A percentile compares a stretch with the other conserved stretches of the same genome.
phyloP scores from a whole-genome alignment of 352 stramenopile genomes.

The Globisporangium polare region DNA sequence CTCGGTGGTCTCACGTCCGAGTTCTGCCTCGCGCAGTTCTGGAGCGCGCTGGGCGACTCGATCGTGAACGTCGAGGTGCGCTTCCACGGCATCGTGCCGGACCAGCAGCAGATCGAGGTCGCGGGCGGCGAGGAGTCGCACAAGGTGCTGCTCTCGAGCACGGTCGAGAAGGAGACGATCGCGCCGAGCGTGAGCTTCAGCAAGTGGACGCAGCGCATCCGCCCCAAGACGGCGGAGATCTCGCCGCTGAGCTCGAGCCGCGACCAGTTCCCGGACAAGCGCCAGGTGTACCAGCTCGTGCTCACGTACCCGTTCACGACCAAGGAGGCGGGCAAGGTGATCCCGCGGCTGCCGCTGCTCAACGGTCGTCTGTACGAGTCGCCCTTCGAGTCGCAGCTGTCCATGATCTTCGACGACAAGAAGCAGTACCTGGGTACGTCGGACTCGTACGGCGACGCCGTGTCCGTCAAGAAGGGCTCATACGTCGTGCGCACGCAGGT shows the following conservation, averaged over 20 bases:
- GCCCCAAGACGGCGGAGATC: slow-evolving; percentile 74
- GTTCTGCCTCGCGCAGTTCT: slow-evolving; percentile 89
- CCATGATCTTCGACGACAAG: slow-evolving; percentile 92
- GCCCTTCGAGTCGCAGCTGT: slow-evolving; percentile 90
- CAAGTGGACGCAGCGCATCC: slow-evolving; percentile 83
- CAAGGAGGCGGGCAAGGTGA: slow-evolving; percentile 85
- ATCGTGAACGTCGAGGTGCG: slow-evolving; percentile 75
- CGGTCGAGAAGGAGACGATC: slow-evolving; percentile 77
- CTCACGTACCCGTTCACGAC: slow-evolving; percentile 89
- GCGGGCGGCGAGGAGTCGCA: slow-evolving; percentile 60
- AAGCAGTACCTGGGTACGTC: slow-evolving; percentile 88
- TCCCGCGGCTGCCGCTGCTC: slow-evolving; percentile 68
- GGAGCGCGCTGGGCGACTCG: slow-evolving; percentile 83
- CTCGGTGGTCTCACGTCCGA: slow-evolving; percentile 78
- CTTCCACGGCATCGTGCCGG: slow-evolving; percentile 81
- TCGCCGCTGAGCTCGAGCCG: slow-evolving; percentile 70
- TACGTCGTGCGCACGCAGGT: slow-evolving; percentile 72
- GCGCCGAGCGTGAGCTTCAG: slow-evolving; percentile 68
- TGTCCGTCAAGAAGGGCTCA: slow-evolving; percentile 85
- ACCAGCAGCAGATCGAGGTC: slow-evolving; percentile 58
- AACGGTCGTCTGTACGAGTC: slow-evolving; percentile 92
- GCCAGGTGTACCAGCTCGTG: slow-evolving; percentile 87
- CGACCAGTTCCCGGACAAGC: slow-evolving; percentile 81
- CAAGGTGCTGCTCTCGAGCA: slow-evolving; percentile 72
- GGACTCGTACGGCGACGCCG: slow-evolving; percentile 81